Percentiles rank a stretch among this genome's conserved stretches.
Conservation (phyloP, 495 filamentous ascomycete species). For the Hypoxylon fragiforme region DNA sequence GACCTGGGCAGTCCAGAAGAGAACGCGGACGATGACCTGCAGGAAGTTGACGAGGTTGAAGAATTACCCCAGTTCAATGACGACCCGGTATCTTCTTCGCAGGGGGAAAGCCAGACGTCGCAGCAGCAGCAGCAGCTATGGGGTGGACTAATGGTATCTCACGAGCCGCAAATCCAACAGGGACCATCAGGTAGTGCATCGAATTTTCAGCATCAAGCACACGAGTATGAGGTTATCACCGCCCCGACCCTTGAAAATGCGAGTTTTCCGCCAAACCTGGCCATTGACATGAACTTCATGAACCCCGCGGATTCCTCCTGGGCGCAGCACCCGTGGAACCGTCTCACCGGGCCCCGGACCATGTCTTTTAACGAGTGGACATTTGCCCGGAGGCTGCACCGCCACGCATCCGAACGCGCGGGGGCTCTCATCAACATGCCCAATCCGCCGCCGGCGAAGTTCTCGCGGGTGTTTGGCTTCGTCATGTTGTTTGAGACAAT, state of each 20-base stretch:
- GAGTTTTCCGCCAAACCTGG: constrained; percentile 33
- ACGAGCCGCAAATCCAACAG: constrained; percentile 29
- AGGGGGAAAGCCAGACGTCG: constrained; percentile 2
- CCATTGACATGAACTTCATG: constrained; percentile 9
- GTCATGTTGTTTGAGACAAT: constrained; percentile 59
- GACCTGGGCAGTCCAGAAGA: constrained; percentile 17
- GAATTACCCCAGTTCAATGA: not conserved
- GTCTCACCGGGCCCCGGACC: constrained; percentile 46
- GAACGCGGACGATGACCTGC: constrained; percentile 10
- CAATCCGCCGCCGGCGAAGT: constrained; percentile 49
- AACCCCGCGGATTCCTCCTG: constrained; percentile 22
- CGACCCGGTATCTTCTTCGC: constrained; percentile 1
- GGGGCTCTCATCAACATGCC: constrained; percentile 62
- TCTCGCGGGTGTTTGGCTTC: constrained; percentile 67
- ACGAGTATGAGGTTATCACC: constrained; percentile 40
- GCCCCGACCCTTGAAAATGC: constrained; percentile 43
- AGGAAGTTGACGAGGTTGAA: constrained; percentile 1
- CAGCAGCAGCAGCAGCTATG: constrained; percentile 5
- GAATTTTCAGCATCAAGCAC: constrained; percentile 9
- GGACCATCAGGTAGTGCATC: not conserved
- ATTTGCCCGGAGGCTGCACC: constrained; percentile 72
- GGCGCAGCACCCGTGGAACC: constrained; percentile 31
- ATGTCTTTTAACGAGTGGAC: constrained; percentile 64
- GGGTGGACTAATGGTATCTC: constrained; percentile 36
- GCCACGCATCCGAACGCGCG: constrained; percentile 65